These are phyloP conservation scores for Linum tenue DNA, from an alignment of 345 rosid species.

Conservation along the genomic window DNA sequence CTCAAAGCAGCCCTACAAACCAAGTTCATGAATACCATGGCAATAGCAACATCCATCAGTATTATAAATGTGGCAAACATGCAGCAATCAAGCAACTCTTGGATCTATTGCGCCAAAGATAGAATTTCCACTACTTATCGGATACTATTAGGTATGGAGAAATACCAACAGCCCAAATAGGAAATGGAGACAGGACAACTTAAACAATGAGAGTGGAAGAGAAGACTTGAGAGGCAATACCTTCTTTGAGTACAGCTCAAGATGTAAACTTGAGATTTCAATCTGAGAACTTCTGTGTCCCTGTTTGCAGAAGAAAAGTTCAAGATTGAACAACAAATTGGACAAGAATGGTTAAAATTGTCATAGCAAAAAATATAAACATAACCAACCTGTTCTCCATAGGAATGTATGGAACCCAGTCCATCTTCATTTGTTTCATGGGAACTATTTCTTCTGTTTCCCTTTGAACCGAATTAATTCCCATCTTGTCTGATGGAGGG, in stretches of 20 bases:
- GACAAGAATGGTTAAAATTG: slow-evolving; percentile 8
- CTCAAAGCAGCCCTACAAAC: slow-evolving; percentile 76
- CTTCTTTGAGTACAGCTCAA: slow-evolving; percentile 82
- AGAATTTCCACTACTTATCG: neutral
- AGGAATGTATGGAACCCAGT: slow-evolving; percentile 93
- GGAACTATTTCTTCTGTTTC: slow-evolving; percentile 91
- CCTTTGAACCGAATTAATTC: slow-evolving; percentile 92
- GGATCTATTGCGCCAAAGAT: neutral
- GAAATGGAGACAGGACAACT: neutral
- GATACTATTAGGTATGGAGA: neutral
- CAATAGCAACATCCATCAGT: slow-evolving; percentile 1
- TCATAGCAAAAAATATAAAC: slow-evolving; percentile 1
- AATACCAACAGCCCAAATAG: neutral
- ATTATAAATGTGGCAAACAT: neutral
- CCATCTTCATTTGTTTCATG: slow-evolving; percentile 99
- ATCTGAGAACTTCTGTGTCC: slow-evolving; percentile 67
- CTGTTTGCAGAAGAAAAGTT: slow-evolving; percentile 31
- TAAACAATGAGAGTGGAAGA: neutral
- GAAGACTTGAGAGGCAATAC: slow-evolving; percentile 21
- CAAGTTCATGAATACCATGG: slow-evolving; percentile 10
- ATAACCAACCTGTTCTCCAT: slow-evolving; percentile 60
- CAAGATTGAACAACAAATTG: neutral
- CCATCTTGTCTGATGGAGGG: slow-evolving; percentile 97
- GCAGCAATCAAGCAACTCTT: neutral
- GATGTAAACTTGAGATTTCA: slow-evolving; percentile 61